Evolutionary conservation across 1,139 yeast genomes (phyloP), one percentile per base, ranked within the genome.

Genomic region (Groenewaldozyma sp.): DNA sequence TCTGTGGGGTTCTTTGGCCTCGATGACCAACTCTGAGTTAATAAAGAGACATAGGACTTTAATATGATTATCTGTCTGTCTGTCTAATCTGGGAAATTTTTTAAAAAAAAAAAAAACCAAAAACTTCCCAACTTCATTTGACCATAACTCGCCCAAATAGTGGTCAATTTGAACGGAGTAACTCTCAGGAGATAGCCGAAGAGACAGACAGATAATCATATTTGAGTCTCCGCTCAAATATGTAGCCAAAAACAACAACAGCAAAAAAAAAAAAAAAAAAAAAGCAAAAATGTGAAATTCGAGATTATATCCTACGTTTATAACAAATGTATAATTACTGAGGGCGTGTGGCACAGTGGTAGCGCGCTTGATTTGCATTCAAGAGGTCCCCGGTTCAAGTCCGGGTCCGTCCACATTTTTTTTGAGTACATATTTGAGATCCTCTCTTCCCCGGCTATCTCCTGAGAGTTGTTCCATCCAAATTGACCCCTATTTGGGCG

Each of bases 361-460:
- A 46, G 47, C 49, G 49, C 49, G 49, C 43, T 37, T 40, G 49
- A 38, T 46, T 46, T 45, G 49, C 49, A 46, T 46, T 40, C 48
- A 43, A 37, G 43, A 46, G 49, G 49, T 46, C 49, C 45, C 49
- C 42, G 49, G 49, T 46, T 46, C 49, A 48, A 46, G 41, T 46
- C 49, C 49, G 43, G 49, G 45, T 43, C 32, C 45, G 49, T 46
- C 49, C 49, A 46, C 16, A 36, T 36, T 31, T 41, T 38, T 43
- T 24, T 32, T 39, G 16, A 27, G 29, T 22, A 10, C 16, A 9
- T 9, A 13, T 6, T 27, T 22, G 7, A 22, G 11, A 22, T 7
- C 26, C 7, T 7, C 26, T 11, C 11, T 22, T 7, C 11, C 26
- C 26, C 11, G 26, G 26, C 11, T 22, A 7, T 7, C 11, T 22